Conservation (phyloP, 75 land plant species). For the Chamaecyparis obtusa region DNA sequence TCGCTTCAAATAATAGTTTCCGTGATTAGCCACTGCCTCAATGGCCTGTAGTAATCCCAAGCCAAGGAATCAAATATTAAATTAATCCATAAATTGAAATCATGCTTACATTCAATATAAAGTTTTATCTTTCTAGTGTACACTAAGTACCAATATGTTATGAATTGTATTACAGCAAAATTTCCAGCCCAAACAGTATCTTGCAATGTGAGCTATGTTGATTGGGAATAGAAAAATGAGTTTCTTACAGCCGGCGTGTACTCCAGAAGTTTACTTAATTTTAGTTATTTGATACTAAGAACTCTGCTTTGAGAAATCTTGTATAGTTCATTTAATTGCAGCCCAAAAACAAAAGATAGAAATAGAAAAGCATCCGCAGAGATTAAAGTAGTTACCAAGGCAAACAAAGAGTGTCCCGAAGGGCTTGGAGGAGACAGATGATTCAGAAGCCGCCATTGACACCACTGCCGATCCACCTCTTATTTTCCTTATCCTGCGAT, state of each 20-base stretch:
- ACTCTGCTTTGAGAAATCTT: background rate
- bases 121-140: background rate
- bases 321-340: background rate
- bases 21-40: background rate
- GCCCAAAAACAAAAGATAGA: background rate
- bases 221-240: background rate
- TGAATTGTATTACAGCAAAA: background rate
- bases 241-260: background rate
- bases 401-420: conserved; percentile 15
- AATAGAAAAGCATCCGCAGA: background rate
- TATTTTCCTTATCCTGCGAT: background rate
- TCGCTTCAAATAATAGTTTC: background rate
- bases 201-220: background rate
- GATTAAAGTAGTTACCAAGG: conserved; percentile 7
- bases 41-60: background rate
- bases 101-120: background rate
- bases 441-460: background rate
- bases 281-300: background rate
- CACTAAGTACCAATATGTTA: background rate
- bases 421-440: background rate
- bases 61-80: background rate
- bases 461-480: background rate
- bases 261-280: background rate
- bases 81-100: background rate
- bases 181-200: background rate